Base-by-base conservation (phyloP, 495 filamentous ascomycete genomes). In the Sabuloglossum arenarium region DNA sequence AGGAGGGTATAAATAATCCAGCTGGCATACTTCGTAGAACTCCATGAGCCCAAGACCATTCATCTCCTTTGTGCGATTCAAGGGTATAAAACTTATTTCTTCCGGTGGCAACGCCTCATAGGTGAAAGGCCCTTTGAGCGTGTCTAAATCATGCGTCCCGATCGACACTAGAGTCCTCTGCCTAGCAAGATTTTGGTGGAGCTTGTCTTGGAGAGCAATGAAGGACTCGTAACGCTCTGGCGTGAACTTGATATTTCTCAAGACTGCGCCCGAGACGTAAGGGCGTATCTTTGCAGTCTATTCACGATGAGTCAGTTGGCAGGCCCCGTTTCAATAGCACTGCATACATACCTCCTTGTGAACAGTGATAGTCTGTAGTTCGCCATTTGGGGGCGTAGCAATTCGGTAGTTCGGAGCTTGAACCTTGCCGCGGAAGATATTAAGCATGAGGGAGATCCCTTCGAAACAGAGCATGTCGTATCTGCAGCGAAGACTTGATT, bases 401-500 rank as follows among this genome's bases (percentile, higher is more conserved):
- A 93, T 69, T 67, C 70, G 77, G 71, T 84, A 96, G 57, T 86
- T 85, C 59, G 91, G 93, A 45, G 86, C 73, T 16, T 75, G 65
- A 53, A 76, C 71, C 60, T 80, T 83, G 53, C 79, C 84, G 55
- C 82, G 70, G 81, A 97, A 99, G 68, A 99, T 85, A 65, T 94
- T 94, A 56, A 99, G 76, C 79, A 90, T 90, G 62, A 94, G 76
- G 53, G 87, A 82, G 66, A 99, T 93, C 50, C 91, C 91, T 70
- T 99, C 91, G 71, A 96, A 94, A 66, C 91, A 99, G 29, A 99
- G 80, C 80, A 97, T 83, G 64, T 99, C 91, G 80, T 97, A 97
- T 76, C 90, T 83, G 63, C 14, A 49, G 29, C 28, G 4, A n/a
- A 28, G 11, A 59, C 58, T 73, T 61, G 70, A 59, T 57, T 60